These are phyloP conservation scores for Mangifera indica DNA, from an alignment of 345 rosid species.

Conservation along the genomic window DNA sequence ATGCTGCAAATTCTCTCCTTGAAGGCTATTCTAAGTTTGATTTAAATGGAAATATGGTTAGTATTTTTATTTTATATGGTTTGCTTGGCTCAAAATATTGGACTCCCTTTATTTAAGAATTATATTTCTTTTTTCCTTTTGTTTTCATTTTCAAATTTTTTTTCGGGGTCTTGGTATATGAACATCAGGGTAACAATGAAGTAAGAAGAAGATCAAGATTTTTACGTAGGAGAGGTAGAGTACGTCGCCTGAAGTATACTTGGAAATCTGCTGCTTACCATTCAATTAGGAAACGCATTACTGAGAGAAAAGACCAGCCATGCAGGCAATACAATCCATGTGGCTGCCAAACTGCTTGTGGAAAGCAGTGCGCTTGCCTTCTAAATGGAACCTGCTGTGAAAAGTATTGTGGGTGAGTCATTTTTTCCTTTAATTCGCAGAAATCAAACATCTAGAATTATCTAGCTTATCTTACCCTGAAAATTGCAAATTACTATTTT, in stretches of 20 bases:
- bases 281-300: constrained; percentile 85
- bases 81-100: background rate
- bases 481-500: background rate
- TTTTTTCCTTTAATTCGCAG: constrained; percentile 11
- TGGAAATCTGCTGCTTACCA: constrained; percentile 99
- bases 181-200: constrained; percentile 64
- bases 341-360: constrained; percentile 85
- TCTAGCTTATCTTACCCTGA: background rate
- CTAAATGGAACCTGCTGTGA: constrained; percentile 97
- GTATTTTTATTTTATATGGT: constrained; percentile 17
- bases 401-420: constrained; percentile 96
- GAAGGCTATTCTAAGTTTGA: constrained; percentile 88
- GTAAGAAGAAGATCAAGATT: constrained; percentile 92
- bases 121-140: background rate
- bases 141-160: background rate
- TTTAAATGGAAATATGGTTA: constrained; percentile 69
- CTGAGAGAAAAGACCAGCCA: constrained; percentile 97
- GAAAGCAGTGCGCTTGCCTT: constrained; percentile 91
- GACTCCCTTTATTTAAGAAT: background rate
- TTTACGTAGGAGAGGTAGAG: constrained; percentile 90
- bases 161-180: constrained; percentile 10
- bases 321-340: constrained; percentile 99
- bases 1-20: constrained; percentile 57
- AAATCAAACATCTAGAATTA: background rate
- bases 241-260: constrained; percentile 96